These are phyloP conservation scores for Globisporangium lucens DNA, from an alignment of 352 stramenopile species.

Conservation along the genomic window DNA sequence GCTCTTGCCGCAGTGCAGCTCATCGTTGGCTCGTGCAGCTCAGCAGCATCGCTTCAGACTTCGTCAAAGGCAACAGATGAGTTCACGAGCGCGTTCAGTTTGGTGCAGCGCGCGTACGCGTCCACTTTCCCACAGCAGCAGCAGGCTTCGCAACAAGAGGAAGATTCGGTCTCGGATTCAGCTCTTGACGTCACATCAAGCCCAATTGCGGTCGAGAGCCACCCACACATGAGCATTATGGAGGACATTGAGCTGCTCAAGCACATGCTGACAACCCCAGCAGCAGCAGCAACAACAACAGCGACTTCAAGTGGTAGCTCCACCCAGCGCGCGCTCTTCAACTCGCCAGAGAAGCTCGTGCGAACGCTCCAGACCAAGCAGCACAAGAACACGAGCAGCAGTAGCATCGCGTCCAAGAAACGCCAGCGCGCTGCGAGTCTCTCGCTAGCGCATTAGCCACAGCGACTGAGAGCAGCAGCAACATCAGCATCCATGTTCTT, in stretches of 20 bases:
- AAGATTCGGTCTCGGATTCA: background rate
- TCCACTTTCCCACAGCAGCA: slow-evolving; percentile 3
- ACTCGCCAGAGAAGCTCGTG: background rate
- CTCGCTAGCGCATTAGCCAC: slow-evolving; percentile 5
- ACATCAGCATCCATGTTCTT: background rate
- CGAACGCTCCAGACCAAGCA: background rate
- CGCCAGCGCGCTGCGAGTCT: slow-evolving; percentile 13
- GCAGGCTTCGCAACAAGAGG: background rate
- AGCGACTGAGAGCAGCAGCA: background rate
- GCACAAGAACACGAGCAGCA: background rate
- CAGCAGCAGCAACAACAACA: background rate
- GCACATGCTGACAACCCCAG: background rate
- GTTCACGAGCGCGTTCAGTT: slow-evolving; percentile 34
- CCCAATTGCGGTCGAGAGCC: slow-evolving; percentile 19
- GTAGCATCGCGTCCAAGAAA: slow-evolving; percentile 8
- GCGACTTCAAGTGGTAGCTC: background rate
- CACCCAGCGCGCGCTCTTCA: slow-evolving; percentile 6
- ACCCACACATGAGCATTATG: slow-evolving; percentile 2
- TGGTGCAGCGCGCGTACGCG: slow-evolving; percentile 33
- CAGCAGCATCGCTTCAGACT: slow-evolving; percentile 16
- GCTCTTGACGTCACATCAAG: slow-evolving; percentile 16
- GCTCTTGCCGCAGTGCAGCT: slow-evolving; percentile 47
- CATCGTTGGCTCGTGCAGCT: slow-evolving; percentile 25
- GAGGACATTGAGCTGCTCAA: background rate
- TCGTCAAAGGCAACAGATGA: slow-evolving; percentile 21